Conservation (phyloP, 805 yeast species). For the Blastobotrys parvus region DNA sequence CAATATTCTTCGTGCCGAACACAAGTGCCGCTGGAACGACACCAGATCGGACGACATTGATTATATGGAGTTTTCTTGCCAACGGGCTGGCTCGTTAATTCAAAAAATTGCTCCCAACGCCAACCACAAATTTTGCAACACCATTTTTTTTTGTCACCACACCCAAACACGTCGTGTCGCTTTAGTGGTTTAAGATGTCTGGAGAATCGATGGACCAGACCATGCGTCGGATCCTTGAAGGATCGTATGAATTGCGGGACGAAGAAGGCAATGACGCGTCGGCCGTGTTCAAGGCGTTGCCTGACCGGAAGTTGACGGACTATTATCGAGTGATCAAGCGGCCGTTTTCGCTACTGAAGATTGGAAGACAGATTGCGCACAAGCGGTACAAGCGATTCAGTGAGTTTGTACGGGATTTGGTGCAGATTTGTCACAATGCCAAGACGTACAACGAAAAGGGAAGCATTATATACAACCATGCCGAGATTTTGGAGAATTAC, state of each 20-base stretch:
- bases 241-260: conserved; percentile 25
- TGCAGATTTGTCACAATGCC: conserved; percentile 87
- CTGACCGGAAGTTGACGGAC: conserved; percentile 62
- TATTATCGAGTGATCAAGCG: conserved; percentile 69
- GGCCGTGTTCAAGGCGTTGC: conserved; percentile 61
- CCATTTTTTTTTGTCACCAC: too few species aligned
- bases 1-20: conserved; percentile 26
- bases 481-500: conserved; percentile 47
- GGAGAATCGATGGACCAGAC: not conserved
- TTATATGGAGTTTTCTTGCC: too few species aligned
- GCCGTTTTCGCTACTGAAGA: conserved; percentile 76
- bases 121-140: too few species aligned
- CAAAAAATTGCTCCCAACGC: too few species aligned
- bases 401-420: conserved; percentile 67
- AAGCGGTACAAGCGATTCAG: conserved; percentile 50
- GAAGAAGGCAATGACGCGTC: conserved; percentile 37
- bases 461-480: conserved; percentile 61
- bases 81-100: too few species aligned
- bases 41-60: conserved; percentile 20
- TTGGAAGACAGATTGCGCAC: conserved; percentile 47
- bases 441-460: conserved; percentile 68
- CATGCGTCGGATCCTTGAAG: conserved; percentile 21
- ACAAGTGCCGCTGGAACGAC: conserved; percentile 29
- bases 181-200: too few species aligned
- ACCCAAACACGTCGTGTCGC: too few species aligned